These are phyloP conservation scores for Clavispora fructus DNA, from an alignment of 805 yeast species.

Conservation along the genomic window DNA sequence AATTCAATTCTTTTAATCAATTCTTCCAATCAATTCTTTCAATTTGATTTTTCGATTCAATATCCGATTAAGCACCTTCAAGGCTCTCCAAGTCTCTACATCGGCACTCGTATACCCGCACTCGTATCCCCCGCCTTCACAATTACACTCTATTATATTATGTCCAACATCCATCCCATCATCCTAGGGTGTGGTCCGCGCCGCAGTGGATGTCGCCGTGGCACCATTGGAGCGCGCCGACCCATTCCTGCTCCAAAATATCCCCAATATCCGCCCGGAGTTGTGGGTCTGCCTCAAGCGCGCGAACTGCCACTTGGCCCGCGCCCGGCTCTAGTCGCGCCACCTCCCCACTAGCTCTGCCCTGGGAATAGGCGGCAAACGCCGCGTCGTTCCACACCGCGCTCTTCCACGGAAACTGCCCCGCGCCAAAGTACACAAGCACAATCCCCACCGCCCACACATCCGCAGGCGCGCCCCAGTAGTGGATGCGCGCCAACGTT, in stretches of 20 bases:
- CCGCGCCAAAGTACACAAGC: constrained; percentile 24
- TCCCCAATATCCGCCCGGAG: background rate
- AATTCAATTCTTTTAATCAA: no score
- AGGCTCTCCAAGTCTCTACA: no score
- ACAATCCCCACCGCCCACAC: constrained; percentile 49
- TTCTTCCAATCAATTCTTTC: no score
- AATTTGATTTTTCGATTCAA: no score
- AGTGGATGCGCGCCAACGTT: constrained; percentile 27
- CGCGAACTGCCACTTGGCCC: background rate
- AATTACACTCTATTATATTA: no score
- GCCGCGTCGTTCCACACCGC: constrained; percentile 31
- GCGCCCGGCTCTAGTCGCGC: background rate
- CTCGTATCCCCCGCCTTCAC: no score
- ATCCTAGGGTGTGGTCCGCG: background rate
- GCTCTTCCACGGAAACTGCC: constrained; percentile 43
- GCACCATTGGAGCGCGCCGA: background rate
- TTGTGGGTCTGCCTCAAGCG: background rate
- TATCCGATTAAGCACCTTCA: no score
- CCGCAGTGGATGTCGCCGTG: background rate
- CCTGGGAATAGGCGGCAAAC: constrained; percentile 9
- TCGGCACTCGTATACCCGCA: no score
- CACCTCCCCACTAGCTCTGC: background rate
- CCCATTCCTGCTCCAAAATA: constrained; percentile 1
- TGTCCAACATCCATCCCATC: no score
- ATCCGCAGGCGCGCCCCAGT: constrained; percentile 40